Conservation (phyloP, 495 filamentous ascomycete species). For the Penicillium ochrochloron region DNA sequence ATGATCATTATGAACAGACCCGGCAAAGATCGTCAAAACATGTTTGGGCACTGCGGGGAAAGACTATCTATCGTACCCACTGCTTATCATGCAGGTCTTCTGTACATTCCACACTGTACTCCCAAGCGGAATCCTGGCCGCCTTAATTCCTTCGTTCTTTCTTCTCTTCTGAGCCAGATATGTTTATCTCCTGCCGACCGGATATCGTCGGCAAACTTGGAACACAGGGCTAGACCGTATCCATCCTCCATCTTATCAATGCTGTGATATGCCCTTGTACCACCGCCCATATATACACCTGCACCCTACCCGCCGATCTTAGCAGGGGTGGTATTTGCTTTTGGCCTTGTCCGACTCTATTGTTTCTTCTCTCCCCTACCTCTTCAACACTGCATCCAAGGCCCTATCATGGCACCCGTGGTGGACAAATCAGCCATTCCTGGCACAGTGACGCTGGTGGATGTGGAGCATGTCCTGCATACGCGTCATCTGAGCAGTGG, state of each 20-base stretch:
- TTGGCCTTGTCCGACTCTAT: neutral
- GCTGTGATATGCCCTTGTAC: neutral
- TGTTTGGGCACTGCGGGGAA: slow-evolving; percentile 17
- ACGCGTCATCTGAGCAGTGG: slow-evolving; percentile 45
- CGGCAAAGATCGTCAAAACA: neutral
- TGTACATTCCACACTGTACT: slow-evolving; percentile 13
- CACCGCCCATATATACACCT: neutral
- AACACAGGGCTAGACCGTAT: too few relatives aligned
- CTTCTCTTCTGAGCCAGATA: neutral
- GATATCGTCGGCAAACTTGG: neutral
- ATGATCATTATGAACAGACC: neutral
- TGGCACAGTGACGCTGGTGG: slow-evolving; percentile 59
- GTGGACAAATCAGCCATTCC: slow-evolving; percentile 53
- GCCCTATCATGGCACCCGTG: slow-evolving; percentile 32
- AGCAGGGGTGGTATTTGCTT: slow-evolving; percentile 3
- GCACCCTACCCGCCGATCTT: neutral
- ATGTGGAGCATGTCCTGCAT: slow-evolving; percentile 53
- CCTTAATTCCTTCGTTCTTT: slow-evolving; percentile 11
- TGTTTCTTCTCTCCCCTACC: neutral
- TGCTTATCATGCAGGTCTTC: slow-evolving; percentile 17
- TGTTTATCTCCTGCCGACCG: neutral
- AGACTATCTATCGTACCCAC: slow-evolving; percentile 2
- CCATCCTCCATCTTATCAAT: too few relatives aligned
- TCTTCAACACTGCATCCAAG: too few relatives aligned
- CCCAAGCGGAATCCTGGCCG: slow-evolving; percentile 6